phyloP scores from a whole-genome alignment of 1,139 yeast species.

The Suhomyces terraborum region DNA sequence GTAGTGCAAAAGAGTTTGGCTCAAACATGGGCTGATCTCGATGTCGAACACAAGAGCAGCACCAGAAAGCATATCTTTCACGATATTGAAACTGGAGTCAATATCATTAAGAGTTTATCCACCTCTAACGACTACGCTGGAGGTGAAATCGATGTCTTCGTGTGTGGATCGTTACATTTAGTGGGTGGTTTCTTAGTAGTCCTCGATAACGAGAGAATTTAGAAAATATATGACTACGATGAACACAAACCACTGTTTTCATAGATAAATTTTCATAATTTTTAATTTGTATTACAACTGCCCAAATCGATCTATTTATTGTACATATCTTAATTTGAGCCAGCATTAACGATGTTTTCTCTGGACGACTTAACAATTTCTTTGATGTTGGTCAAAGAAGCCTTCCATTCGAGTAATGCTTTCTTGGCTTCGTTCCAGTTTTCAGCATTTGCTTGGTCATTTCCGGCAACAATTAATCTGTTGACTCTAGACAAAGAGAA shows the following conservation, averaged over 20 bases:
- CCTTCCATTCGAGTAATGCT: constrained; percentile 44
- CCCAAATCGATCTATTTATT: constrained; percentile 13
- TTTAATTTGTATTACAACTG: constrained; percentile 5
- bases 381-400: constrained; percentile 43
- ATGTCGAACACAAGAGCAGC: constrained; percentile 33
- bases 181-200: constrained; percentile 94
- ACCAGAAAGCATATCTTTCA: constrained; percentile 57
- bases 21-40: constrained; percentile 64
- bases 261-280: not conserved
- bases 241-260: not conserved
- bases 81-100: constrained; percentile 76
- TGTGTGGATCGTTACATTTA: constrained; percentile 89
- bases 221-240: no score
- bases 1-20: constrained; percentile 80
- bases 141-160: constrained; percentile 67
- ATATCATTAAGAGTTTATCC: constrained; percentile 49
- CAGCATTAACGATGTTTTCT: constrained; percentile 44
- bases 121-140: constrained; percentile 25
- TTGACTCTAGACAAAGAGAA: constrained; percentile 48
- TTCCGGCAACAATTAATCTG: constrained; percentile 45
- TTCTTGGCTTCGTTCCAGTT: constrained; percentile 42
- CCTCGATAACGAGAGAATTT: constrained; percentile 53
- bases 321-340: constrained; percentile 17
- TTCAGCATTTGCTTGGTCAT: constrained; percentile 31
- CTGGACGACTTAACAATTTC: constrained; percentile 48